These are phyloP conservation scores for Hymenoscyphus scutula DNA, from an alignment of 2,329 filamentous ascomycete genomes.

Conservation along the genomic window DNA sequence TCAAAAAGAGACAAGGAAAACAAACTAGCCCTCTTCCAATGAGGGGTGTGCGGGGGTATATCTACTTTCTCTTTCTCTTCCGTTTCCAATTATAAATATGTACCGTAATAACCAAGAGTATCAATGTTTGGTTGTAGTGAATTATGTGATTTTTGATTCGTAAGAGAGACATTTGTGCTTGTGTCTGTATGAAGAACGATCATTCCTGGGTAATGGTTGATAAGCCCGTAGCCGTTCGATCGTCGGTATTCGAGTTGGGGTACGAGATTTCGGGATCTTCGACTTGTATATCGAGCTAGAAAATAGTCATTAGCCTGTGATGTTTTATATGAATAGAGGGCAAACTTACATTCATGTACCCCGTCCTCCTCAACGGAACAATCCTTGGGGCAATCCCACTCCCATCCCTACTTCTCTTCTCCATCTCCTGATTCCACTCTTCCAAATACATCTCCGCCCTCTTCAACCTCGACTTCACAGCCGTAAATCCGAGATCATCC, in stretches of 20 bases:
- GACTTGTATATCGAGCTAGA: slow-evolving; percentile 75
- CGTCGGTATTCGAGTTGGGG: slow-evolving; percentile 14
- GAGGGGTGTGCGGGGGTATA: too few species aligned
- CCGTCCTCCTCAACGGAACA: slow-evolving; percentile 75
- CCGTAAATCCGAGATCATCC: slow-evolving; percentile 82
- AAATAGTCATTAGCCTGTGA: slow-evolving; percentile 26
- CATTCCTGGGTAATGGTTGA: neutral
- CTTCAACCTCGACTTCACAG: slow-evolving; percentile 68
- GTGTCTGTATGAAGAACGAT: neutral
- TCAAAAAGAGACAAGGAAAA: too few species aligned
- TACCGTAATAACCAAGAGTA: too few species aligned
- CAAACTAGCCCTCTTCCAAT: too few species aligned
- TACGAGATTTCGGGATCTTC: slow-evolving; percentile 69
- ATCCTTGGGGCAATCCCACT: slow-evolving; percentile 62
- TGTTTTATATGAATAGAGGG: neutral
- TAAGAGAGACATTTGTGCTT: too few species aligned
- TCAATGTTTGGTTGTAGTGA: too few species aligned
- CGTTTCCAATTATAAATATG: too few species aligned
- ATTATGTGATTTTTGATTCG: too few species aligned
- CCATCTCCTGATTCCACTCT: slow-evolving; percentile 76
- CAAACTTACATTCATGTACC: slow-evolving; percentile 73
- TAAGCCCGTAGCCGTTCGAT: slow-evolving; percentile 21
- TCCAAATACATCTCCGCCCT: slow-evolving; percentile 79
- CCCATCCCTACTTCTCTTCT: slow-evolving; percentile 54
- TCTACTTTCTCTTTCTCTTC: too few species aligned